phyloP scores from a whole-genome alignment of 2,329 filamentous ascomycete species.

The Parascedosporium putredinis region DNA sequence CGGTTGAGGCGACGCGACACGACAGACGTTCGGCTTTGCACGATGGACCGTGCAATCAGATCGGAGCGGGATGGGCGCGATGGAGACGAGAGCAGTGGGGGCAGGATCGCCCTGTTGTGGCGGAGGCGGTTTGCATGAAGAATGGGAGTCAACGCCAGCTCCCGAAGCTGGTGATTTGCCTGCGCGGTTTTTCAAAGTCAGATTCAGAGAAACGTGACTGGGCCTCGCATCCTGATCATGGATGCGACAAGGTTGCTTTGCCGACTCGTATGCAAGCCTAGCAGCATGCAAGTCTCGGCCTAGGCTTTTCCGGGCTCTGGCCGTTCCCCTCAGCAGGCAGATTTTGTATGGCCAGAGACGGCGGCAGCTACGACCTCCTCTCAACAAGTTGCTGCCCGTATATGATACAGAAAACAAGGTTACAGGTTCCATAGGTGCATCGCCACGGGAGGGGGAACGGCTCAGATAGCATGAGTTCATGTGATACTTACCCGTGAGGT shows the following conservation, averaged over 20 bases:
- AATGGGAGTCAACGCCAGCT: conserved; percentile 53
- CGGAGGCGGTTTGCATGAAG: conserved; percentile 53
- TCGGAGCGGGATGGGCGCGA: conserved; percentile 49
- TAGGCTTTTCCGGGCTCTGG: too few species aligned
- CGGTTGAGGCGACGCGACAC: conserved; percentile 53
- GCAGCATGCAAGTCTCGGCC: too few species aligned
- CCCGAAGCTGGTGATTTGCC: conserved; percentile 52
- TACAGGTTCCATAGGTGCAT: too few species aligned
- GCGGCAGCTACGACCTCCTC: too few species aligned
- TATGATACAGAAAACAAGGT: too few species aligned
- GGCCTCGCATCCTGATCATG: not conserved
- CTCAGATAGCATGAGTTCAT: too few species aligned
- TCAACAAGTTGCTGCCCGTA: too few species aligned
- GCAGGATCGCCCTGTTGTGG: conserved; percentile 41
- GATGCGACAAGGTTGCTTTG: not conserved
- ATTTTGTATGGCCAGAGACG: too few species aligned
- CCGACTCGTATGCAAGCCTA: not conserved
- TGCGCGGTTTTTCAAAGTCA: conserved; percentile 19
- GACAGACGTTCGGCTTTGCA: conserved; percentile 55
- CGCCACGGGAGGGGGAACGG: not conserved
- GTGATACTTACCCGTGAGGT: conserved; percentile 41
- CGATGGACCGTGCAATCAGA: conserved; percentile 54
- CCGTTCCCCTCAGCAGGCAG: too few species aligned
- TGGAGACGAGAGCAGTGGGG: conserved; percentile 44
- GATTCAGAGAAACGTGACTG: not conserved